Percentiles rank a stretch among this genome's conserved stretches.
phyloP scores from a whole-genome alignment of 2,329 filamentous ascomycete species.

The Epicoccum nigrum region DNA sequence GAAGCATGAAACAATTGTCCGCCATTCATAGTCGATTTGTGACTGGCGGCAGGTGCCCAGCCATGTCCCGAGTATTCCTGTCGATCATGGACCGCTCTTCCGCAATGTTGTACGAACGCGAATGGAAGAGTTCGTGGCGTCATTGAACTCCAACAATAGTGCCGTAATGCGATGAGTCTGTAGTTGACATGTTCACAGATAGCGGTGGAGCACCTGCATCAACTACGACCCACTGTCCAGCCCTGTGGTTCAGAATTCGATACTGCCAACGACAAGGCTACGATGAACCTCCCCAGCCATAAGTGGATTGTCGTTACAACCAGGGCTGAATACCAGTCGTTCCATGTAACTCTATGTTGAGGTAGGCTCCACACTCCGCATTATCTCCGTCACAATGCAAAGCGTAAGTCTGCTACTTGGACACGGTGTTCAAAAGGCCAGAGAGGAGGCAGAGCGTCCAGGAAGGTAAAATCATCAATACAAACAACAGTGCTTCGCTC shows the following conservation, averaged over 20 bases:
- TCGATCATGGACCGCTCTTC: neutral
- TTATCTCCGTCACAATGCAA: slow-evolving; percentile 5
- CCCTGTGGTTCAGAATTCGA: neutral
- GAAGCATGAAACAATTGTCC: slow-evolving; percentile 2
- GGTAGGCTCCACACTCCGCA: slow-evolving; percentile 6
- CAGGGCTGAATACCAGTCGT: neutral
- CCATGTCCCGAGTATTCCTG: neutral
- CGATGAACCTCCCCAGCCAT: slow-evolving; percentile 1
- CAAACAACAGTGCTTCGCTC: neutral
- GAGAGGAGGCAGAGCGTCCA: neutral
- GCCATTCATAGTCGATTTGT: neutral
- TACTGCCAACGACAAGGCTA: slow-evolving; percentile 7
- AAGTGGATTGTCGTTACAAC: slow-evolving; percentile 12
- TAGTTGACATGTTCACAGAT: slow-evolving; percentile 8
- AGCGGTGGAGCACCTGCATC: slow-evolving; percentile 13
- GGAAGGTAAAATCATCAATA: neutral
- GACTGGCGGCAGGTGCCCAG: neutral
- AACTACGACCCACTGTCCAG: slow-evolving; percentile 7
- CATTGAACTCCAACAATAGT: neutral
- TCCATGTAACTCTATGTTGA: slow-evolving; percentile 1
- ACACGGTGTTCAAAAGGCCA: neutral
- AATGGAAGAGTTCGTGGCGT: neutral
- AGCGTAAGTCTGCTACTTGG: neutral
- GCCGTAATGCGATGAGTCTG: slow-evolving; percentile 17
- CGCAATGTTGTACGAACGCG: neutral